Conservation (phyloP, 129 eudicot species). For the Sambucus nigra region DNA sequence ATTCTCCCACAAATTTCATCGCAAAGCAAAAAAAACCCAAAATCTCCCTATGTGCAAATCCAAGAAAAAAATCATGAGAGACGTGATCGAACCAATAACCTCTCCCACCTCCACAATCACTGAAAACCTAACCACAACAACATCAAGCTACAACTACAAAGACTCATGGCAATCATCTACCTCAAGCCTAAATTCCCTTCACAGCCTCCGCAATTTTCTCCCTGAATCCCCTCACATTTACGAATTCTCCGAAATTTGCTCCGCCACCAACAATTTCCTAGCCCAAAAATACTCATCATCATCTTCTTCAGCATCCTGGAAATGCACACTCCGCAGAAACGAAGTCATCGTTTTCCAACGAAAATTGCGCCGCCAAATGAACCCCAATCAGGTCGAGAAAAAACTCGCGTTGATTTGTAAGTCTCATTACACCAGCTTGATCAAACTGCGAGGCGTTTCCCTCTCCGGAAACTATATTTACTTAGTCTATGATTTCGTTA, state of each 20-base stretch:
- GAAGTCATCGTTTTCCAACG: conserved; percentile 55
- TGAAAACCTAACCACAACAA: conserved; percentile 10
- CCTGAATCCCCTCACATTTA: conserved; percentile 58
- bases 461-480: conserved; percentile 57
- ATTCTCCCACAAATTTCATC: too few species aligned
- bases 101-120: conserved; percentile 14
- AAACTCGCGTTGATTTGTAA: conserved; percentile 51
- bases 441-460: conserved; percentile 65
- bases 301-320: conserved; percentile 65
- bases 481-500: conserved; percentile 58
- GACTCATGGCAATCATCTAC: conserved; percentile 44
- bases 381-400: conserved; percentile 29
- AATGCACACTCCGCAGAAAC: conserved; percentile 51
- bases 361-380: conserved; percentile 40
- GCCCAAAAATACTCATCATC: conserved; percentile 31
- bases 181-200: conserved; percentile 33
- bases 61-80: too few species aligned
- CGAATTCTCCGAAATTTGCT: conserved; percentile 50
- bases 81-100: too few species aligned
- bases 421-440: conserved; percentile 62
- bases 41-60: too few species aligned
- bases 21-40: too few species aligned
- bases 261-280: conserved; percentile 53
- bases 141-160: conserved; percentile 24
- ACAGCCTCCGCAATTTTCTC: conserved; percentile 53